Evolutionary conservation across 148 eudicot genomes (phyloP), one percentile per base, ranked within the genome.

Genomic region (Oxyria digyna): DNA sequence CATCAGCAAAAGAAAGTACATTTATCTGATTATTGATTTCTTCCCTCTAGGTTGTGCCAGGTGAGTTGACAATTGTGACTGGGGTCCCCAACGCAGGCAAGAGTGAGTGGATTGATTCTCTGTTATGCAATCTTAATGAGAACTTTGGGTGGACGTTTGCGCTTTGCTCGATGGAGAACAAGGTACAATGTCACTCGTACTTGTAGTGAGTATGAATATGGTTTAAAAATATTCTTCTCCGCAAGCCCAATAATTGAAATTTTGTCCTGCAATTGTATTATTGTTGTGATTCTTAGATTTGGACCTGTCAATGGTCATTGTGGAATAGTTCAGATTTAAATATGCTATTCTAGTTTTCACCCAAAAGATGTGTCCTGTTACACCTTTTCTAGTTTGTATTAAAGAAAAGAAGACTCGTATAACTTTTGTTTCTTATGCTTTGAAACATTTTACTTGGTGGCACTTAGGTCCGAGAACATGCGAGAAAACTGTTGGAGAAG

Each of bases 71-170:
- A 31, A 69, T 94, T 69, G 96, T 94, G 46, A 90, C 97, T 4
- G 98, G 98, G 77, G 91, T 94, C 70, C 98, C 98, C 9, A 94
- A 94, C 83, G 90, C 98, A 38, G 98, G 98, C 69, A 94, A 94
- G 84, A 94, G 98, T 70, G 98, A 94, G 78, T 94, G 98, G 98
- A 90, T 94, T 79, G 98, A 94, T 82, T 92, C 98, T 71, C 85
- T 94, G 32, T 26, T 90, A 69, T 86, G 95, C 86, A 94, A 94
- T 81, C 89, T 94, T 32, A 87, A 78, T 80, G 75, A 68, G 67
- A 85, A 75, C 76, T 77, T 71, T 79, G 91, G 89, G 11, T 94
- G 97, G 97, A 94, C 83, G 68, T 94, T 94, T 83, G 97, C 85
- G 27, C 91, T 94, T 46, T 94, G 98, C 77, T 94, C 98, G 65